A percentile compares a stretch with the other conserved stretches of the same genome.
Evolutionary conservation across 73 alveolate species (phyloP).

Genomic region (Stentor roeselii): DNA sequence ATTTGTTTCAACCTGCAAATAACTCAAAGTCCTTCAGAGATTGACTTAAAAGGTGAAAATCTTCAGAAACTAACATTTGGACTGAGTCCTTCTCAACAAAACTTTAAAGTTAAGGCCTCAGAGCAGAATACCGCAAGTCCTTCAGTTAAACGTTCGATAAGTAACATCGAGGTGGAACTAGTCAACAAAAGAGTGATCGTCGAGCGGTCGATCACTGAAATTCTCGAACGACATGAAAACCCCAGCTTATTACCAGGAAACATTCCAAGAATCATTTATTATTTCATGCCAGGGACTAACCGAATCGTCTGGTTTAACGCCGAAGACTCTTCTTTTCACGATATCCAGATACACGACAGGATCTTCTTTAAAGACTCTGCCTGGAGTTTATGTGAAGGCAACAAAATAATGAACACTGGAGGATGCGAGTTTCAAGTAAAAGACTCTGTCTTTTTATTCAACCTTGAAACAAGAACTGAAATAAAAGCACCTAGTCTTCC

Average conservation of each 20-base stretch:
- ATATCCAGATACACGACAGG: background rate
- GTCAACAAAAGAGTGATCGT: no score
- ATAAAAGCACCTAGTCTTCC: background rate
- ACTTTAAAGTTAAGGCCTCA: no score
- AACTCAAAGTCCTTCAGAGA: background rate
- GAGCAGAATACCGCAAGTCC: no score
- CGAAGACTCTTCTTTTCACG: background rate
- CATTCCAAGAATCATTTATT: no score
- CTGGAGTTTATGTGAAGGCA: conserved; percentile 4
- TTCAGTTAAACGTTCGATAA: no score
- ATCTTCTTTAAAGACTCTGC: background rate
- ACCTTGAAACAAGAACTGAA: background rate
- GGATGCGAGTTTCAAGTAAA: background rate
- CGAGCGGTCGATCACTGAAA: no score
- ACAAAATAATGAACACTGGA: background rate
- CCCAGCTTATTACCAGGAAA: no score
- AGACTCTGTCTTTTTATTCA: background rate
- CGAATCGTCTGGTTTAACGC: background rate
- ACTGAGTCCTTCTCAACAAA: no score
- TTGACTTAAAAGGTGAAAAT: no score
- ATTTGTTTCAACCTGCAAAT: background rate
- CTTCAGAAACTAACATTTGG: no score
- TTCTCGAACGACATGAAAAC: no score
- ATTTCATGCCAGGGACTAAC: background rate
- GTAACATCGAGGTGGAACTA: no score